Evolutionary conservation across 352 stramenopile genomes (phyloP), one percentile per base, ranked within the genome.

Genomic region (Phytophthora podocarpi): DNA sequence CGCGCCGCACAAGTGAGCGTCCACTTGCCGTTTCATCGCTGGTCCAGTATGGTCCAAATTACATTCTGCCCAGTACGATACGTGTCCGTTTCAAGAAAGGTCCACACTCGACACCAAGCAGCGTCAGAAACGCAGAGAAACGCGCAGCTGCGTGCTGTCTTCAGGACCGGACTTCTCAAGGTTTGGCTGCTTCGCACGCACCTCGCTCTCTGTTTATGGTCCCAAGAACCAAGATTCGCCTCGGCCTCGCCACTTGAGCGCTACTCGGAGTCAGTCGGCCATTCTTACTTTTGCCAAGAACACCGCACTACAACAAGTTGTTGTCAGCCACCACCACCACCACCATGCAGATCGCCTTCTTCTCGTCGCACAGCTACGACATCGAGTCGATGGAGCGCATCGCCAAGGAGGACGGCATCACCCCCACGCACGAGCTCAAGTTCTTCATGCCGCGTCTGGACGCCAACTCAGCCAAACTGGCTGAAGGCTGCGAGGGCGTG

Each of bases 271-370:
- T 20, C 16, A 28, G 32, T 30, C 16, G 20, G 1, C 48, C 59
- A 67, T 62, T 67, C 59, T 67, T 57, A 27, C 8, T 67, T 67
- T 67, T 62, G n/a, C 42, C 51, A 52, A 62, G 59, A 57, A 67
- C 52, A 13, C 34, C 49, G 21, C 41, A 49, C 27, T 16, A 66
- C 30, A n/a, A n/a, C n/a, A n/a, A n/a, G n/a, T n/a, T n/a, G n/a
- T n/a, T n/a, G n/a, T n/a, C n/a, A n/a, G 20, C 34, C 31, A 20
- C 34, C 20, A 36, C 57, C 6, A 43, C 16, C 15, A 56, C 46
- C 48, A 66, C 89, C 45, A 64, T 92, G 79, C 78, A 87, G 64
- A 85, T 93, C 69, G 80, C 80, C 30, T 90, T 90, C 72, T 91
- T 91, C 64, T 93, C 84, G 13, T 71, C 80, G 7, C 84, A 89